These are phyloP conservation scores for Penicillium fuscoglaucum DNA, from an alignment of 2,329 filamentous ascomycete species.

Conservation along the genomic window DNA sequence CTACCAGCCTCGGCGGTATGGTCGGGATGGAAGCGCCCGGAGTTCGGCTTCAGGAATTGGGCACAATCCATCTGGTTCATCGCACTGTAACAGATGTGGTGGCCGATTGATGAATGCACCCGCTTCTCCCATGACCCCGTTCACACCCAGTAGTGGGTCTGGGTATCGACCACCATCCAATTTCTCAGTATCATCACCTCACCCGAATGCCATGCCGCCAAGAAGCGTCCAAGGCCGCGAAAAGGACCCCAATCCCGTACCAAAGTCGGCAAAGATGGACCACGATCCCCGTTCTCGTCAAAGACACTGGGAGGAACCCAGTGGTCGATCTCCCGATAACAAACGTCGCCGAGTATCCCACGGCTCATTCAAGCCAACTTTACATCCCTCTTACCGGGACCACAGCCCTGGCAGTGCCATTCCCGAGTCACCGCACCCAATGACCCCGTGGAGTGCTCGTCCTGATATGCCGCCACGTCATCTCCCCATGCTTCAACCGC, in stretches of 20 bases:
- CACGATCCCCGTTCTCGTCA: slow-evolving; percentile 28
- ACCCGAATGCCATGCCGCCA: slow-evolving; percentile 25
- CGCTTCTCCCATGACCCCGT: slow-evolving; percentile 43
- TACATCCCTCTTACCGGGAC: slow-evolving; percentile 35
- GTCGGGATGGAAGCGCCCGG: slow-evolving; percentile 54
- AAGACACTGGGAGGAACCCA: slow-evolving; percentile 34
- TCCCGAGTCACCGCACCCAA: slow-evolving; percentile 44
- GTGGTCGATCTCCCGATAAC: slow-evolving; percentile 54
- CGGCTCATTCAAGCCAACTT: slow-evolving; percentile 40
- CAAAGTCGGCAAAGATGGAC: slow-evolving; percentile 30
- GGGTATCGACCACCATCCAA: slow-evolving; percentile 23
- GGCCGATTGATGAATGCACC: slow-evolving; percentile 51
- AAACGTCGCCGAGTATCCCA: slow-evolving; percentile 63
- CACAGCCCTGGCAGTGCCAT: slow-evolving; percentile 21
- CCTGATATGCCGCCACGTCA: slow-evolving; percentile 35
- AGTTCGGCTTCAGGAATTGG: slow-evolving; percentile 36
- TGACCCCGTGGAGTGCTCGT: slow-evolving; percentile 47
- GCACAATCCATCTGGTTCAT: slow-evolving; percentile 39
- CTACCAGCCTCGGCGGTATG: slow-evolving; percentile 78
- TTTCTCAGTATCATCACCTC: slow-evolving; percentile 36
- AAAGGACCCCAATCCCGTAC: slow-evolving; percentile 25
- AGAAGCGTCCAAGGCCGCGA: slow-evolving; percentile 27
- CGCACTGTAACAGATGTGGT: slow-evolving; percentile 46
- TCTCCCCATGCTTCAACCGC: slow-evolving; percentile 58
- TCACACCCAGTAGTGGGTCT: slow-evolving; percentile 36